Percentiles rank a stretch among this genome's conserved stretches.
Evolutionary conservation across 306 rosid genomes (phyloP).

Genomic region (Purshia tridentata): DNA sequence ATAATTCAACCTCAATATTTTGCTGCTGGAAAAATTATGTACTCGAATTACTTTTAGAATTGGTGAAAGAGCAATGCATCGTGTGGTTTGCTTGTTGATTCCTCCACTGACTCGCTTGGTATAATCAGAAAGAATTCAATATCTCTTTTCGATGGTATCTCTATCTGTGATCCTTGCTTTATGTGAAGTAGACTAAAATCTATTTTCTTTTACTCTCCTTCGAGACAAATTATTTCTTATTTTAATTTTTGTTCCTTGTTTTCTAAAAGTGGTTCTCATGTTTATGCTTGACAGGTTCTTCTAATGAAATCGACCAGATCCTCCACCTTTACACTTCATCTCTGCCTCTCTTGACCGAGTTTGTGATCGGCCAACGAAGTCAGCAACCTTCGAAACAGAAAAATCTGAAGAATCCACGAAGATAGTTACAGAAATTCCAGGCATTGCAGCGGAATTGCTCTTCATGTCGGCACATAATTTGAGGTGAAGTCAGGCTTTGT

Average conservation of each 20-base stretch:
- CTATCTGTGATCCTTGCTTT: slow-evolving; percentile 11
- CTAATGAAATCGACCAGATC: slow-evolving; percentile 65
- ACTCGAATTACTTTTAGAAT: slow-evolving; percentile 61
- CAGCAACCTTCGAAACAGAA: too few relatives aligned
- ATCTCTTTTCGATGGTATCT: slow-evolving; percentile 74
- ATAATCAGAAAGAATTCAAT: slow-evolving; percentile 73
- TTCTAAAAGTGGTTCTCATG: slow-evolving; percentile 12
- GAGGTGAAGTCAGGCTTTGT: too few relatives aligned
- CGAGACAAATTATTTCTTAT: background rate
- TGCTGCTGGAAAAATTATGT: slow-evolving; percentile 74
- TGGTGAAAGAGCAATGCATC: slow-evolving; percentile 87
- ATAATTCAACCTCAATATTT: slow-evolving; percentile 49
- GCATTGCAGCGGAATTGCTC: too few relatives aligned
- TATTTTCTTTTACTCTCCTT: slow-evolving; percentile 11
- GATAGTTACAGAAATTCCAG: too few relatives aligned
- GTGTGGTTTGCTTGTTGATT: slow-evolving; percentile 69
- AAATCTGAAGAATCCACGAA: too few relatives aligned
- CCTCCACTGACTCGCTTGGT: slow-evolving; percentile 57
- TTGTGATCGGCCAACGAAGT: too few relatives aligned
- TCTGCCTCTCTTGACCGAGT: too few relatives aligned
- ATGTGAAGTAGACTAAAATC: background rate
- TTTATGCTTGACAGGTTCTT: slow-evolving; percentile 49
- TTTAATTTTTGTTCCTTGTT: slow-evolving; percentile 2
- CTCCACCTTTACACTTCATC: too few relatives aligned
- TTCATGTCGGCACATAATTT: too few relatives aligned